Percentiles rank a stretch among this genome's conserved stretches.
These are phyloP conservation scores for Discostella pseudostelligera DNA, from an alignment of 108 stramenopile genomes.

Conservation along the genomic window DNA sequence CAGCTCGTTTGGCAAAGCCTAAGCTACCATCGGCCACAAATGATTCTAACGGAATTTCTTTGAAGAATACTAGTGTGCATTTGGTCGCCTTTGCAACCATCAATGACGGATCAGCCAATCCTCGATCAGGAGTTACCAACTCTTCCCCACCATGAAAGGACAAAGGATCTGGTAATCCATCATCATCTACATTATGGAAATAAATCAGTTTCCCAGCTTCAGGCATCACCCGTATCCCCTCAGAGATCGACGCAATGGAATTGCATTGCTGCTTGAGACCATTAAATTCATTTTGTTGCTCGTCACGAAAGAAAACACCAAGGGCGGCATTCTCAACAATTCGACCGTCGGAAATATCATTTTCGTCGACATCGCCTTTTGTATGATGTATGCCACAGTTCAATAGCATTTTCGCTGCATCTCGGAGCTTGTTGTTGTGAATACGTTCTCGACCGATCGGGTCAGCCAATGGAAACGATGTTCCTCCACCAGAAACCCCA, in stretches of 20 bases:
- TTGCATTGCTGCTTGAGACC: not conserved
- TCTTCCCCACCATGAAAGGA: conserved; percentile 49
- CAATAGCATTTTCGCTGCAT: conserved; percentile 19
- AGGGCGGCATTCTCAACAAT: conserved; percentile 21
- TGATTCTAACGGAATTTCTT: conserved; percentile 27
- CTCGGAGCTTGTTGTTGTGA: conserved; percentile 4
- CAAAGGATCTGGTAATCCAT: conserved; percentile 33
- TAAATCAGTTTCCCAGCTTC: conserved; percentile 35
- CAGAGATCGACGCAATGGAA: too few species aligned
- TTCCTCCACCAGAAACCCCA: conserved; percentile 31
- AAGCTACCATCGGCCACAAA: conserved; percentile 8
- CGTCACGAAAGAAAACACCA: conserved; percentile 9
- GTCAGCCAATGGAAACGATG: conserved; percentile 43
- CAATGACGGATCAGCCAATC: not conserved
- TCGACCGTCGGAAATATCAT: conserved; percentile 10
- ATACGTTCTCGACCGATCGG: conserved; percentile 7
- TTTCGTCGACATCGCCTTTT: conserved; percentile 18
- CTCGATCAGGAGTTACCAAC: conserved; percentile 9
- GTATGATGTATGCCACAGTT: conserved; percentile 31
- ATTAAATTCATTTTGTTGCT: not conserved
- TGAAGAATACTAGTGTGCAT: conserved; percentile 43
- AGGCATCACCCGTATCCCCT: conserved; percentile 47
- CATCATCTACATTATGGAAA: conserved; percentile 42
- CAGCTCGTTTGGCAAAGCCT: conserved; percentile 23
- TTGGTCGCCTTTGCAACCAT: conserved; percentile 7